Conservation (phyloP, 1,139 yeast genomes). For the Geotrichum macrosporum region DNA sequence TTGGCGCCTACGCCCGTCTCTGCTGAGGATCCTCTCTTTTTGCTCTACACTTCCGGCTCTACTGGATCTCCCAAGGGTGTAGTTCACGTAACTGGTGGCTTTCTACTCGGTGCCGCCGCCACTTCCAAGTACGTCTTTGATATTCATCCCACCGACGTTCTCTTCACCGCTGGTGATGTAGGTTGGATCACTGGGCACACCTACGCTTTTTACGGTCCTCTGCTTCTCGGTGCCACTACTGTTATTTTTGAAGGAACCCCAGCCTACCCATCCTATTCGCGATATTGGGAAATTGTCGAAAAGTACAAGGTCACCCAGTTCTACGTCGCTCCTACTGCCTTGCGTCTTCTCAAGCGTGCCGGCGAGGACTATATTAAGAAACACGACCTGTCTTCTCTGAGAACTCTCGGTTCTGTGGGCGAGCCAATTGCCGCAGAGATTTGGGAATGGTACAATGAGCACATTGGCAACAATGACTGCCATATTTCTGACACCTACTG, state of each 20-base stretch:
- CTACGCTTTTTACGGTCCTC: constrained; percentile 91
- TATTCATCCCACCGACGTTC: constrained; percentile 77
- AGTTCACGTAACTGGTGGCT: constrained; percentile 92
- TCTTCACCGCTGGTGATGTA: constrained; percentile 97
- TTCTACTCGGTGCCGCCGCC: constrained; percentile 87
- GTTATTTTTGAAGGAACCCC: constrained; percentile 97
- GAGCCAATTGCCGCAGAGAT: constrained; percentile 98
- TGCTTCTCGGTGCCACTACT: constrained; percentile 82
- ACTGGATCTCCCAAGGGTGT: constrained; percentile 99
- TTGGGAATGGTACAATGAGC: constrained; percentile 97
- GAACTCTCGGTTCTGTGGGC: constrained; percentile 97
- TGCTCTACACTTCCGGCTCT: constrained; percentile 93
- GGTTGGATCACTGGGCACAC: constrained; percentile 99
- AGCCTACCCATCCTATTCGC: constrained; percentile 92
- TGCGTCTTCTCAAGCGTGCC: constrained; percentile 89
- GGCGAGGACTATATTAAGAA: constrained; percentile 87
- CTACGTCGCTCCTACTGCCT: constrained; percentile 97
- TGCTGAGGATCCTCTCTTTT: constrained; percentile 89
- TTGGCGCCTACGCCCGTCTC: constrained; percentile 82
- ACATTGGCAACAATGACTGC: constrained; percentile 85
- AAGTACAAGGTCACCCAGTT: constrained; percentile 93
- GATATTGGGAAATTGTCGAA: constrained; percentile 95
- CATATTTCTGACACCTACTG: constrained; percentile 92
- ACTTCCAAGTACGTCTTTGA: constrained; percentile 94
- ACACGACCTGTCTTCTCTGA: constrained; percentile 82